Evolutionary conservation across 176 grass and related monocot species (phyloP).

Genomic region (Aechmea fasciata): DNA sequence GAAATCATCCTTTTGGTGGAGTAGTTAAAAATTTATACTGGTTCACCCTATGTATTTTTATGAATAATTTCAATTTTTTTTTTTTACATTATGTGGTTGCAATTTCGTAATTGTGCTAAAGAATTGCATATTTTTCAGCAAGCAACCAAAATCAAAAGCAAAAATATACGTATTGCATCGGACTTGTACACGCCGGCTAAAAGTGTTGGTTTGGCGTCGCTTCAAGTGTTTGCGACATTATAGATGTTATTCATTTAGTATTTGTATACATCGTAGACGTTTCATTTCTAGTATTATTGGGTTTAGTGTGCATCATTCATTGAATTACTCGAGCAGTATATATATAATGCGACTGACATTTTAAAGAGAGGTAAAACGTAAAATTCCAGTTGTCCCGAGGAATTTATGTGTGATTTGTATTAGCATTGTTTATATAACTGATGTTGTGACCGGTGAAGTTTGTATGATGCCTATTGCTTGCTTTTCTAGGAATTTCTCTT

Average conservation of each 20-base stretch:
- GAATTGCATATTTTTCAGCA: conserved; percentile 1
- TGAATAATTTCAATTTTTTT: background rate
- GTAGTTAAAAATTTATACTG: background rate
- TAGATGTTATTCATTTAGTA: background rate
- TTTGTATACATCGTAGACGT: background rate
- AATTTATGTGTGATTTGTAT: background rate
- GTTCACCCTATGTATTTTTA: background rate
- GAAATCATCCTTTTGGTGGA: background rate
- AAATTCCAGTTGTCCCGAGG: too few relatives aligned
- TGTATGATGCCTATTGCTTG: background rate
- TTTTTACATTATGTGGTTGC: background rate
- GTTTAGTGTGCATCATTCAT: background rate
- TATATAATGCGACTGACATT: background rate
- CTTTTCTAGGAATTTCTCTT: background rate
- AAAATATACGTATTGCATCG: background rate
- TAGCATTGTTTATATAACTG: background rate
- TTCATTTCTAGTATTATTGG: background rate
- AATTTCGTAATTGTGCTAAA: background rate
- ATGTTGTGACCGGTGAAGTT: background rate
- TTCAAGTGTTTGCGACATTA: background rate
- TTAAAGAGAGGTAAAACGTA: background rate
- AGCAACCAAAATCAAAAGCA: background rate
- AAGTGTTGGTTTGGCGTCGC: background rate
- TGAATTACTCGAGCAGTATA: background rate
- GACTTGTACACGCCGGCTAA: background rate